A percentile compares a stretch with the other conserved stretches of the same genome.
Evolutionary conservation across 176 grass and related monocot genomes (phyloP).

Genomic region (bread wheat (Triticum aestivum)): IWGSC_CS_RefSeq_v2.1 NC_057796.1:69390425-69390924

Average conservation of each 20-base stretch:
- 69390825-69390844: background rate
- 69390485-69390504: background rate
- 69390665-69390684: constrained; percentile 19
- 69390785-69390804: background rate
- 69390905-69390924: constrained; percentile 49
- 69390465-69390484: background rate
- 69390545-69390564: constrained; percentile 54
- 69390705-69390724: constrained; percentile 38
- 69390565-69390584: constrained; percentile 43
- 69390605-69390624: constrained; percentile 42
- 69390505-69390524: constrained; percentile 43
- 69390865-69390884: constrained; percentile 62
- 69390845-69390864: constrained; percentile 33
- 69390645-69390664: constrained; percentile 32
- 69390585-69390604: constrained; percentile 35
- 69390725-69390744: background rate
- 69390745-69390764: background rate
- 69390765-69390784: background rate
- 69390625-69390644: constrained; percentile 43
- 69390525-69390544: constrained; percentile 55
- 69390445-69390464: background rate
- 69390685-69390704: constrained; percentile 44
- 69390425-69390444: background rate
- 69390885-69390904: constrained; percentile 55
- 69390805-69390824: background rate